Evolutionary conservation across 2,329 filamentous ascomycete species (phyloP).

Genomic region (Curvularia hawaiiensis): DNA sequence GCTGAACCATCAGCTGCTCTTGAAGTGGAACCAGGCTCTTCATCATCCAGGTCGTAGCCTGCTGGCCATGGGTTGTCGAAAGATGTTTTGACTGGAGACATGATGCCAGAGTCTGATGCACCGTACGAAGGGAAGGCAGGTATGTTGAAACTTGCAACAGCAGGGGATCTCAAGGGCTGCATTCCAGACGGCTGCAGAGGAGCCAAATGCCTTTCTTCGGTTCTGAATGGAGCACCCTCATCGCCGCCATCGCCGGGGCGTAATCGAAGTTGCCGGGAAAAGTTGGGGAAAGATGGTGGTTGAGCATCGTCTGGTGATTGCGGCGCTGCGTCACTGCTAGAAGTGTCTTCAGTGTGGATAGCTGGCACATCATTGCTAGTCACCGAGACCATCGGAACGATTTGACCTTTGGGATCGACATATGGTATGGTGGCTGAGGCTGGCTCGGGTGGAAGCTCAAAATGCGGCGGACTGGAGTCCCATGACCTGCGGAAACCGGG

Average conservation of each 20-base stretch:
- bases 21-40: constrained; percentile 15
- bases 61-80: constrained; percentile 40
- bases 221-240: constrained; percentile 16
- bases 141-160: constrained; percentile 22
- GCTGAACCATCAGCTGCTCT: constrained; percentile 16
- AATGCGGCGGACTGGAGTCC: constrained; percentile 45
- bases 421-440: constrained; percentile 38
- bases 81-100: constrained; percentile 38
- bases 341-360: constrained; percentile 7
- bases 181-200: constrained; percentile 30
- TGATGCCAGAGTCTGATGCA: constrained; percentile 25
- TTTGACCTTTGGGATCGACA: constrained; percentile 46
- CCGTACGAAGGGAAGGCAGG: constrained; percentile 25
- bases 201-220: constrained; percentile 22
- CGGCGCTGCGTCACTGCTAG: constrained; percentile 15
- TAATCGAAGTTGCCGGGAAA: constrained; percentile 47
- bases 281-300: constrained; percentile 41
- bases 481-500: constrained; percentile 49
- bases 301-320: constrained; percentile 21
- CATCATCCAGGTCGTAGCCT: constrained; percentile 28
- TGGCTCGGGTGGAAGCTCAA: constrained; percentile 38
- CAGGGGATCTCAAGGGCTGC: constrained; percentile 36
- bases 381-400: constrained; percentile 45
- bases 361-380: constrained; percentile 30
- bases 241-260: constrained; percentile 25